Percentiles rank a stretch among this genome's conserved stretches.
Conservation (phyloP, 768 basidiomycete genomes). For the Lactarius trivialis region DNA sequence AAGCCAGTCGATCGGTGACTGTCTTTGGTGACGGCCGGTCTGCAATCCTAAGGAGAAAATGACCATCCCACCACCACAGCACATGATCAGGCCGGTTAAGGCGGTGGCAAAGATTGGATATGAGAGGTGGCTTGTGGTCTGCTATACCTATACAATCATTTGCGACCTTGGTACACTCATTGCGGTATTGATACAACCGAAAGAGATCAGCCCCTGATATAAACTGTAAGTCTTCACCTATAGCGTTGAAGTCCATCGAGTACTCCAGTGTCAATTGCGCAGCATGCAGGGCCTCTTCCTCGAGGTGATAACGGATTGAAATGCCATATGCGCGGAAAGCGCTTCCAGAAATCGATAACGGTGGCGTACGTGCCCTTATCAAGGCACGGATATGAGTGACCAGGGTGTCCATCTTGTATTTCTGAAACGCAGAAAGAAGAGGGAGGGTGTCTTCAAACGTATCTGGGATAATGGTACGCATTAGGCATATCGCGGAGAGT, state of each 20-base stretch:
- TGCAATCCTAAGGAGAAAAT: background rate
- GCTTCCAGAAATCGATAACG: background rate
- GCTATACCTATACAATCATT: background rate
- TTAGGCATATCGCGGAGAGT: conserved; percentile 2
- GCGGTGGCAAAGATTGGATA: no score
- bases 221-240: conserved; percentile 2
- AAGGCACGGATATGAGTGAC: background rate
- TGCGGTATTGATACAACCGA: background rate
- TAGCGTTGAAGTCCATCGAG: background rate
- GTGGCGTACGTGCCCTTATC: background rate
- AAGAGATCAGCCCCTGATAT: conserved; percentile 5
- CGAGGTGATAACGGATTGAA: conserved; percentile 6
- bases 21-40: conserved; percentile 1
- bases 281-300: background rate
- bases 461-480: background rate
- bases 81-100: background rate
- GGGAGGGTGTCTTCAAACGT: background rate
- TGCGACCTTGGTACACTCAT: background rate
- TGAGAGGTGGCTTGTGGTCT: no score
- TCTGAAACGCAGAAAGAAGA: conserved; percentile 10
- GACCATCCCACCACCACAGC: conserved; percentile 2
- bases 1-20: background rate
- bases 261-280: conserved; percentile 7
- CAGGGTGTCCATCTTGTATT: conserved; percentile 8
- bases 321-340: conserved; percentile 7